These are phyloP conservation scores for Eucalyptus caleyi DNA, from an alignment of 345 rosid genomes.

Conservation along the genomic window DNA sequence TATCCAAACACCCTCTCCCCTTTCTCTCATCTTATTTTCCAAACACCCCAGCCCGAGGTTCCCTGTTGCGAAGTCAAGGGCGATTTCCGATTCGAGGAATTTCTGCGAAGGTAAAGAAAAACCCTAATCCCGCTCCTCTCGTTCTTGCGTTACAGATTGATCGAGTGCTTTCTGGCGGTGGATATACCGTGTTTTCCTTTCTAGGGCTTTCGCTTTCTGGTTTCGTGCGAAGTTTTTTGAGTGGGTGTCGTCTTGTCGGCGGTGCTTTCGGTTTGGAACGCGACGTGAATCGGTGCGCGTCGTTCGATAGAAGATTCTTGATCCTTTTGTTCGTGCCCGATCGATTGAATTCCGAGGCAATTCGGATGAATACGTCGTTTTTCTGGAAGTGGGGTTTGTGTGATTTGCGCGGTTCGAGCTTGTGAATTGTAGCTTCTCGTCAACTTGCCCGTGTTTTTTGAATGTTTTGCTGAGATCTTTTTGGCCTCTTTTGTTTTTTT, in stretches of 20 bases:
- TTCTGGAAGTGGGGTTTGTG: neutral
- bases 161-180: neutral
- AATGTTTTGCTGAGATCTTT: neutral
- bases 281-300: neutral
- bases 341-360: neutral
- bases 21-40: neutral
- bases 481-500: neutral
- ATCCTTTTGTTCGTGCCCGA: neutral
- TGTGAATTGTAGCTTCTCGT: neutral
- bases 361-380: neutral
- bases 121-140: neutral
- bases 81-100: neutral
- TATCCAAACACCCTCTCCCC: neutral
- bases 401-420: neutral
- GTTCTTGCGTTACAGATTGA: neutral
- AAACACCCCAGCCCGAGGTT: neutral
- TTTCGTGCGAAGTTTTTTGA: neutral
- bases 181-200: neutral
- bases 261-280: neutral
- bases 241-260: neutral
- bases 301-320: neutral
- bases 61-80: neutral
- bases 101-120: neutral
- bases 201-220: neutral
- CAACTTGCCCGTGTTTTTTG: neutral